Conservation (phyloP, 495 filamentous ascomycete species). For the Penicillium psychrofluorescens region DNA sequence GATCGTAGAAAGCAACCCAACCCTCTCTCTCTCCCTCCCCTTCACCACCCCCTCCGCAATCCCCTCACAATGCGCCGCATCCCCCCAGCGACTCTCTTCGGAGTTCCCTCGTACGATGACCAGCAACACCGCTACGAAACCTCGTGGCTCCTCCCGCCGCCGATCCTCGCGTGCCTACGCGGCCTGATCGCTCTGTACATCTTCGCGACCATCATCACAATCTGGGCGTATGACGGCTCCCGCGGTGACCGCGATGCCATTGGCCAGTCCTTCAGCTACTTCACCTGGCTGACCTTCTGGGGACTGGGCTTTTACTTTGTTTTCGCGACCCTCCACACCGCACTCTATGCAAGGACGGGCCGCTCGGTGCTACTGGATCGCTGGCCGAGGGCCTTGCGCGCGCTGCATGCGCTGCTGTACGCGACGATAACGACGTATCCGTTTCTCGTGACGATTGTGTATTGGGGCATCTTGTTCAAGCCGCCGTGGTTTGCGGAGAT, state of each 20-base stretch:
- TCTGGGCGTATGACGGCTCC: constrained; percentile 52
- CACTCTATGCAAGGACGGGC: constrained; percentile 52
- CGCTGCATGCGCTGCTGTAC: constrained; percentile 59
- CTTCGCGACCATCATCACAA: constrained; percentile 63
- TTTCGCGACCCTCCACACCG: constrained; percentile 55
- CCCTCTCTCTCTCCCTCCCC: too few species aligned
- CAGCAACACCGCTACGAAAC: constrained; percentile 60
- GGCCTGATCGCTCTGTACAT: constrained; percentile 59
- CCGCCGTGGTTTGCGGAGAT: constrained; percentile 41
- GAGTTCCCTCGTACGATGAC: constrained; percentile 40
- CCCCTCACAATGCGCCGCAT: constrained; percentile 12
- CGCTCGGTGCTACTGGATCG: constrained; percentile 48
- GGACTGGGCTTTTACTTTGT: constrained; percentile 72
- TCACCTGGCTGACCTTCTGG: constrained; percentile 76
- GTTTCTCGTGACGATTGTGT: constrained; percentile 58
- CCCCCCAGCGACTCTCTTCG: constrained; percentile 16
- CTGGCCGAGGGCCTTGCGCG: constrained; percentile 57
- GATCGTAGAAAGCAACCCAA: too few species aligned
- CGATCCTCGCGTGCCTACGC: constrained; percentile 49
- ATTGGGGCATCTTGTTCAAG: constrained; percentile 37
- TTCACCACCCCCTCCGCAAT: background rate
- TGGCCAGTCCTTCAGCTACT: constrained; percentile 62
- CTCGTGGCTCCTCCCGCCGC: constrained; percentile 68
- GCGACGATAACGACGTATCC: constrained; percentile 61
- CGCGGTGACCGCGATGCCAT: constrained; percentile 33